Evolutionary conservation across 169 alveolate species (phyloP), one percentile per base, ranked within the genome.

Genomic region (Plasmodium relictum): DNA sequence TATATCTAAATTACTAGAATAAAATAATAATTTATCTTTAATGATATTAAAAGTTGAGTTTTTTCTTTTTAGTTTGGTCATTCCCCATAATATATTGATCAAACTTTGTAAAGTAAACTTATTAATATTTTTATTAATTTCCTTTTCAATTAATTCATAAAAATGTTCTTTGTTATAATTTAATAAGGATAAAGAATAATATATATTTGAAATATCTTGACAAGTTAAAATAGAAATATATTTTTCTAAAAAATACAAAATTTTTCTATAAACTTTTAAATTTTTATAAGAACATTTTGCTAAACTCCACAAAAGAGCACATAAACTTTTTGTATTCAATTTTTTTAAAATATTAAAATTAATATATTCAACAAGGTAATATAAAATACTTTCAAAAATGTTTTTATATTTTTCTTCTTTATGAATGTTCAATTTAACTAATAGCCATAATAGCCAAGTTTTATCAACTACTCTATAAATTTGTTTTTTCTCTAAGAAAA

Each of bases 251-350:
- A 83, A 83, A 20, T 68, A 83, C 9, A 83, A 10, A 68, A 68
- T 8, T 54, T 83, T 83, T 83, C 42, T 69, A 61, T 83, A 83
- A 0, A 68, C 20, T 39, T 66, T 69, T 52, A 22, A 31, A 26
- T 66, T 69, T 9, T 3, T 44, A 68, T 83, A 59, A 12, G 72
- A 54, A 83, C 73, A 83, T 56, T 83, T 83, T 6, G 91, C 65
- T 14, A 83, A 26, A 68, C 91, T 83, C 91, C 91, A 83, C n/a
- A 83, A 22, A 39, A 83, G 50, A 37, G 91, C 91, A 83, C 91
- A 83, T 61, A 83, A 41, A 83, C 78, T 83, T 83, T 66, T 68
- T 61, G 91, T 83, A 42, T 83, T 83, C 37, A 83, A 65, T 66
- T 83, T 83, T 41, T 83, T 83, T 59, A 83, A 68, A 2, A 71